Conservation (phyloP, 2,329 filamentous ascomycete species). For the Phialophora tarda region DNA sequence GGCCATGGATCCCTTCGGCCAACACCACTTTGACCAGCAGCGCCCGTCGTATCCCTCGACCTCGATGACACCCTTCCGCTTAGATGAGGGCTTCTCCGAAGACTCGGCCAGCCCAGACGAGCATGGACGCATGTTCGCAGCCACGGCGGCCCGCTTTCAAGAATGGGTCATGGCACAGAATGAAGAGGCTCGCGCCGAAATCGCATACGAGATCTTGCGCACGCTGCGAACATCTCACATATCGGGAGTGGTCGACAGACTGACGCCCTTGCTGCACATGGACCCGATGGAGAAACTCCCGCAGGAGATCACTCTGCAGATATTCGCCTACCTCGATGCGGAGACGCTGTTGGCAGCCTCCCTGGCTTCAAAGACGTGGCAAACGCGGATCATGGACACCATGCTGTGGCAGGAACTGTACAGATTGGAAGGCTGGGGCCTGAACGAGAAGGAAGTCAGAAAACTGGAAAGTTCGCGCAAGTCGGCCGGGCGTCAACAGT, state of each 20-base stretch:
- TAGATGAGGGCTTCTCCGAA: slow-evolving; percentile 88
- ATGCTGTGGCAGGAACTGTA: slow-evolving; percentile 87
- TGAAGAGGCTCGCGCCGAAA: slow-evolving; percentile 66
- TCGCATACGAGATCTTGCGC: slow-evolving; percentile 78
- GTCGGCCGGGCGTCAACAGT: slow-evolving; percentile 41
- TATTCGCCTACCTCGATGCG: slow-evolving; percentile 84
- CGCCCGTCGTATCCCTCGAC: slow-evolving; percentile 16
- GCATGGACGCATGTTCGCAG: slow-evolving; percentile 45
- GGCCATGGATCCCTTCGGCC: slow-evolving; percentile 21
- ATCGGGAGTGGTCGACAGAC: slow-evolving; percentile 76
- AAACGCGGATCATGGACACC: slow-evolving; percentile 77
- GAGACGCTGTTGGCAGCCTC: slow-evolving; percentile 79
- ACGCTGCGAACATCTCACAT: slow-evolving; percentile 80
- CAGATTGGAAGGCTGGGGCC: slow-evolving; percentile 82
- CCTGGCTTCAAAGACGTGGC: slow-evolving; percentile 80
- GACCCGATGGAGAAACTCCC: slow-evolving; percentile 87
- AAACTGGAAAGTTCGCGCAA: slow-evolving; percentile 63
- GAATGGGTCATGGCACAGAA: slow-evolving; percentile 61
- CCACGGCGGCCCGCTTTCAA: slow-evolving; percentile 55
- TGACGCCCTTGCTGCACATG: slow-evolving; percentile 86
- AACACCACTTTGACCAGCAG: slow-evolving; percentile 14
- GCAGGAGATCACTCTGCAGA: slow-evolving; percentile 86
- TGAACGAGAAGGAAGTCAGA: slow-evolving; percentile 68
- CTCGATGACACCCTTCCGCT: slow-evolving; percentile 54
- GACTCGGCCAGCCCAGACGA: slow-evolving; percentile 58